Evolutionary conservation across 306 rosid species (phyloP).

Genomic region (Glycyrrhiza uralensis): DNA sequence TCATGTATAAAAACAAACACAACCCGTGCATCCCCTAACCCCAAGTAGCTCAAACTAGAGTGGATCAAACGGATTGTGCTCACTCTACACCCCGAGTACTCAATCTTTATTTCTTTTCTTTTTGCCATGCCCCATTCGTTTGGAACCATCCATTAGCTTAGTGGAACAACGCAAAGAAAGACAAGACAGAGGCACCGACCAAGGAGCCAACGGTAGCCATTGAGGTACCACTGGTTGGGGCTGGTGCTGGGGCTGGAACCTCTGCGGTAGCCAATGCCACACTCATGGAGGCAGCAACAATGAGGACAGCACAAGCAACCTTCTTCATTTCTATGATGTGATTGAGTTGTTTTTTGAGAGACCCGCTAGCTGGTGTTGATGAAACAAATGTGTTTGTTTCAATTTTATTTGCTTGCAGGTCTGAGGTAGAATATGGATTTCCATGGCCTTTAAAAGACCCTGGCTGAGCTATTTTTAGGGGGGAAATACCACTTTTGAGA

Average conservation of each 20-base stretch:
- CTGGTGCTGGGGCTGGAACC: conserved; percentile 36
- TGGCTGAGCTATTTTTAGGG: too few relatives aligned
- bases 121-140: too few relatives aligned
- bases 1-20: too few relatives aligned
- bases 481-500: too few relatives aligned
- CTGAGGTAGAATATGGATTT: neutral
- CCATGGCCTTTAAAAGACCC: too few relatives aligned
- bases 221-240: conserved; percentile 41
- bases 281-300: conserved; percentile 42
- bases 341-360: neutral
- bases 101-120: too few relatives aligned
- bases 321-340: conserved; percentile 42
- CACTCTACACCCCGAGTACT: too few relatives aligned
- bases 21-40: too few relatives aligned
- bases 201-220: conserved; percentile 45
- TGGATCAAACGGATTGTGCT: too few relatives aligned
- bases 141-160: too few relatives aligned
- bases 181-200: conserved; percentile 58
- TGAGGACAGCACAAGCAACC: conserved; percentile 36
- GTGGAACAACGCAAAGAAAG: conserved; percentile 57
- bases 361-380: conserved; percentile 10
- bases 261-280: conserved; percentile 28
- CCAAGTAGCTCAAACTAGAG: too few relatives aligned
- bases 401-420: neutral
- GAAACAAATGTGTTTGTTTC: neutral